Conservation (phyloP, 2,329 filamentous ascomycete genomes). For the Trichoderma atrobrunneum region DNA sequence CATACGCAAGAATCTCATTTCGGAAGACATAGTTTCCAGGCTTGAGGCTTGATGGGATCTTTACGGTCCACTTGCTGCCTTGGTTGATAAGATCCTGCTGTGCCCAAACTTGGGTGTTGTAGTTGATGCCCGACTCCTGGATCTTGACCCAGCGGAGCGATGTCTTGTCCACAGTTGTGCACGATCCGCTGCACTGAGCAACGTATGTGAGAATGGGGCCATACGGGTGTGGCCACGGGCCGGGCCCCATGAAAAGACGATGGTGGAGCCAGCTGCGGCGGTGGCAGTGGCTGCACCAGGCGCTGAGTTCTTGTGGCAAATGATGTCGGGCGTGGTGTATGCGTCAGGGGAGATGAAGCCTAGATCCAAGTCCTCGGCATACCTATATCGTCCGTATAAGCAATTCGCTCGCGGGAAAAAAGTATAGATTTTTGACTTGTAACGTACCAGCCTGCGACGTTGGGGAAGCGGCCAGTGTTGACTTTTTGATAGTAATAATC, state of each 20-base stretch:
- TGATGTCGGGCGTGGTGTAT: constrained; percentile 45
- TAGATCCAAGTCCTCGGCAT: constrained; percentile 8
- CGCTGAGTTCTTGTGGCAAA: constrained; percentile 46
- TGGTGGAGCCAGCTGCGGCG: constrained; percentile 43
- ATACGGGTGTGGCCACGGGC: constrained; percentile 46
- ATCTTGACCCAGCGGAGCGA: constrained; percentile 47
- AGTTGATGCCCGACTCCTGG: constrained; percentile 40
- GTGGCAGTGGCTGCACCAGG: constrained; percentile 40
- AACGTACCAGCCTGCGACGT: constrained; percentile 11
- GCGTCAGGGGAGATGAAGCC: constrained; percentile 48
- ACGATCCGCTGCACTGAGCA: constrained; percentile 42
- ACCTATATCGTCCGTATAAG: background rate
- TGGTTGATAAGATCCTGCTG: constrained; percentile 41
- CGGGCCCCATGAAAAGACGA: constrained; percentile 49
- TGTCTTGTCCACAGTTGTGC: constrained; percentile 41
- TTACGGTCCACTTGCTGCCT: constrained; percentile 50
- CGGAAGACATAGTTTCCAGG: constrained; percentile 55
- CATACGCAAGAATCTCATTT: constrained; percentile 51
- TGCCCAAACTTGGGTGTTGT: constrained; percentile 37
- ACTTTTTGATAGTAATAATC: constrained; percentile 15
- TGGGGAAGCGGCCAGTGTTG: constrained; percentile 12
- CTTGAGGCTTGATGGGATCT: constrained; percentile 46
- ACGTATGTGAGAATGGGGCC: constrained; percentile 48
- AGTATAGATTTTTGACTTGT: background rate
- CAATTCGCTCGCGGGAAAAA: background rate